Conservation (phyloP, 2,329 filamentous ascomycete species). For the Aspergillus uvarum region DNA sequence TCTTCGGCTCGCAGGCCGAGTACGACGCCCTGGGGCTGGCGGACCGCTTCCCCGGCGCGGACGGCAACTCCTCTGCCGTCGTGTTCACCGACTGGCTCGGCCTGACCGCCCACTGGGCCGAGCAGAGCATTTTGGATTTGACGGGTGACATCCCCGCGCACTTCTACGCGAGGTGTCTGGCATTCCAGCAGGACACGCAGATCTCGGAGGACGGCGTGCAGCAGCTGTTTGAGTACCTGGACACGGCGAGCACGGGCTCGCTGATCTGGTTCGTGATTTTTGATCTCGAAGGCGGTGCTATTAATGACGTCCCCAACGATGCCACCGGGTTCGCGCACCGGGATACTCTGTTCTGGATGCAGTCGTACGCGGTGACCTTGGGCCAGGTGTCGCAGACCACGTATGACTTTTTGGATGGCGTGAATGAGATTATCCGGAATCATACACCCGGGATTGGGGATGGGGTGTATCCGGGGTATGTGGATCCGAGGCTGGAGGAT, state of each 20-base stretch:
- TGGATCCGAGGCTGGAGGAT: slow-evolving; percentile 2
- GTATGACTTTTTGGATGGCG: slow-evolving; percentile 52
- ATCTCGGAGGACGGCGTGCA: slow-evolving; percentile 49
- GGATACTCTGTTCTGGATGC: slow-evolving; percentile 63
- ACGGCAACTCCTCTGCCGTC: slow-evolving; percentile 18
- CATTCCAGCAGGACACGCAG: slow-evolving; percentile 51
- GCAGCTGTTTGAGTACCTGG: slow-evolving; percentile 57
- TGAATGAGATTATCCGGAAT: slow-evolving; percentile 28
- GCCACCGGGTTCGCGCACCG: slow-evolving; percentile 64
- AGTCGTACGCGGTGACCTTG: slow-evolving; percentile 59
- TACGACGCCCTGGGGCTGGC: slow-evolving; percentile 46
- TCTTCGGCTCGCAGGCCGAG: slow-evolving; percentile 60
- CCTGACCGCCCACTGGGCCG: slow-evolving; percentile 26
- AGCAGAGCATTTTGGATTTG: slow-evolving; percentile 27
- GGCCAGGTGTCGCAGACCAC: slow-evolving; percentile 47
- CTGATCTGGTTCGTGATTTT: slow-evolving; percentile 63
- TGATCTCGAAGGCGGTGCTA: slow-evolving; percentile 61
- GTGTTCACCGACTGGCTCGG: slow-evolving; percentile 33
- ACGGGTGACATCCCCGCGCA: slow-evolving; percentile 45
- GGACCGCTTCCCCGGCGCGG: slow-evolving; percentile 23
- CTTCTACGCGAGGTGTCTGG: slow-evolving; percentile 60
- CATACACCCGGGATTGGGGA: neutral
- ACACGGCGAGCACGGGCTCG: slow-evolving; percentile 51
- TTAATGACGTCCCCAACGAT: slow-evolving; percentile 55
- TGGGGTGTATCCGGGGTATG: neutral